A percentile compares a stretch with the other conserved stretches of the same genome.
Evolutionary conservation across 441 rosid genomes (phyloP).

Genomic region (Capsella rubella): DNA sequence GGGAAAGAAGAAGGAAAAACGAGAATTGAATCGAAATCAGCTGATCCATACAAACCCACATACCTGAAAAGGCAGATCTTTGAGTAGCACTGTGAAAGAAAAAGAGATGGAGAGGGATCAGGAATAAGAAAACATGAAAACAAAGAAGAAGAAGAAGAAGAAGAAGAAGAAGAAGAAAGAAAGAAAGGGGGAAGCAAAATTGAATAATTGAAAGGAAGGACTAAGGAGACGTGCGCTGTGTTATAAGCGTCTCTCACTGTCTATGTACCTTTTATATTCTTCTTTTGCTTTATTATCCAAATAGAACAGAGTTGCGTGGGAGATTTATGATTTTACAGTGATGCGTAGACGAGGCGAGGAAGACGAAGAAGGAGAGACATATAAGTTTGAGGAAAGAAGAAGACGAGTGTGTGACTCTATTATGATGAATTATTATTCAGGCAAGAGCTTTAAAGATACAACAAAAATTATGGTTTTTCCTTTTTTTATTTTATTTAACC

Average conservation of each 20-base stretch:
- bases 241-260: conserved; percentile 3
- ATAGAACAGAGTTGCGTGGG: conserved; percentile 6
- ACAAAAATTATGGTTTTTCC: conserved; percentile 18
- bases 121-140: conserved; percentile 14
- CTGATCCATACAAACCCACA: not conserved
- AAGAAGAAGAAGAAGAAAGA: not conserved
- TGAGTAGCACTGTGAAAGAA: conserved; percentile 7
- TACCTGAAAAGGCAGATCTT: conserved; percentile 40
- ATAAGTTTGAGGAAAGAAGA: conserved; percentile 24
- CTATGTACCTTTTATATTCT: not conserved
- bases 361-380: conserved; percentile 10
- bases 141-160: not conserved
- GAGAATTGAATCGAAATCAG: conserved; percentile 27
- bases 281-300: conserved; percentile 23
- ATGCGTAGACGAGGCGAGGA: conserved; percentile 29
- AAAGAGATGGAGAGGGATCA: conserved; percentile 21
- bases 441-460: conserved; percentile 12
- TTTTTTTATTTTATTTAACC: not conserved
- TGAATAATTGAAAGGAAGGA: conserved; percentile 25
- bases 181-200: not conserved
- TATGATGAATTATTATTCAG: not conserved
- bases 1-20: not conserved
- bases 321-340: conserved; percentile 14
- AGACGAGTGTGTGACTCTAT: not conserved
- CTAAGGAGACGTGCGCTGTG: conserved; percentile 33